These are phyloP conservation scores for Kazachstania kunashirensis DNA, from an alignment of 805 yeast species.

Conservation along the genomic window DNA sequence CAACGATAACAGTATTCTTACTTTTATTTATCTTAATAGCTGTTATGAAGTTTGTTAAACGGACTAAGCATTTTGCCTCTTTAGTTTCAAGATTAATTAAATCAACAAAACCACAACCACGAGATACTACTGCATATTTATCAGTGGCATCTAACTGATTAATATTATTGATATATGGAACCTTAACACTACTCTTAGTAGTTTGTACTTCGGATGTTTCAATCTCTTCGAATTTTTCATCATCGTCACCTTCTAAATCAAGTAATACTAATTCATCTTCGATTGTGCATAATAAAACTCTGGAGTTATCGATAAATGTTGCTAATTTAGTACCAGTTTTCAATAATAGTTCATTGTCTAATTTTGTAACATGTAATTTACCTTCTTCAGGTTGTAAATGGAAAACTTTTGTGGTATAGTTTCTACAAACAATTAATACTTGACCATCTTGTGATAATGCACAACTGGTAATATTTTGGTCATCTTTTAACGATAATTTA, in stretches of 20 bases:
- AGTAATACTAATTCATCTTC: constrained; percentile 51
- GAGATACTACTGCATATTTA: constrained; percentile 47
- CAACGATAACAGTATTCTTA: constrained; percentile 45
- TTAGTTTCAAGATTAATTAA: constrained; percentile 25
- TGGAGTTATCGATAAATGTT: constrained; percentile 37
- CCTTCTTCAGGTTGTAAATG: constrained; percentile 33
- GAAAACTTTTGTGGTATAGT: constrained; percentile 60
- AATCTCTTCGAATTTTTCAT: constrained; percentile 31
- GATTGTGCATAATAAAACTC: constrained; percentile 44
- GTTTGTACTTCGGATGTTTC: constrained; percentile 31
- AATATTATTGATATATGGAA: constrained; percentile 43
- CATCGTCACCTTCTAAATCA: constrained; percentile 34
- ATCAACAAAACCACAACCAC: constrained; percentile 60
- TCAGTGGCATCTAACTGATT: constrained; percentile 42
- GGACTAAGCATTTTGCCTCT: constrained; percentile 39
- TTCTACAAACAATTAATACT: constrained; percentile 62
- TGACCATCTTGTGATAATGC: constrained; percentile 56
- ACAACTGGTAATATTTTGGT: constrained; percentile 68
- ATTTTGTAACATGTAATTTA: constrained; percentile 41
- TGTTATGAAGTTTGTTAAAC: constrained; percentile 50
- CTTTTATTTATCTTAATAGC: constrained; percentile 45
- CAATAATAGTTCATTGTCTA: constrained; percentile 33
- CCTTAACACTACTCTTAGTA: constrained; percentile 25
- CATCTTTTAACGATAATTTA: constrained; percentile 58
- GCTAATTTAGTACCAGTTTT: constrained; percentile 49